Conservation (phyloP, 345 rosid genomes). For the Euclidium syriacum region DNA sequence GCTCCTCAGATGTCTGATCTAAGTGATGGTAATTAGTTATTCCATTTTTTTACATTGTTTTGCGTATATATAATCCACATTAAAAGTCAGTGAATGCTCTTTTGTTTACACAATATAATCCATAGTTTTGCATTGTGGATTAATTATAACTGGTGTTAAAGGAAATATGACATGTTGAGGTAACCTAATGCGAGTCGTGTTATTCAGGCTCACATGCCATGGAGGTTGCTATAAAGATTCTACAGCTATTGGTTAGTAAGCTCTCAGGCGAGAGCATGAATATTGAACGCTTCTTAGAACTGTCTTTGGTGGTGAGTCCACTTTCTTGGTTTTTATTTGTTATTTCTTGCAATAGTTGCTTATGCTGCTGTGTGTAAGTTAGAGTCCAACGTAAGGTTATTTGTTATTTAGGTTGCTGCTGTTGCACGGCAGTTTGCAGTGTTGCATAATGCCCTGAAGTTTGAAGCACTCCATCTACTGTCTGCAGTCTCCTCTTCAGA, state of each 20-base stretch:
- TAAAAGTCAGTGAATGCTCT: neutral
- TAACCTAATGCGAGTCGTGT: constrained; percentile 1
- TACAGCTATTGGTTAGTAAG: constrained; percentile 51
- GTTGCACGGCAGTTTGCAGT: constrained; percentile 71
- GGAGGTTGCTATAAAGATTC: constrained; percentile 68
- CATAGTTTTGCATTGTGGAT: neutral
- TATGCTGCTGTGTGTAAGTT: neutral
- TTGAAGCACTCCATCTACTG: constrained; percentile 78
- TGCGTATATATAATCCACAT: neutral
- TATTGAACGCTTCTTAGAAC: constrained; percentile 38
- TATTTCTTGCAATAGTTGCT: neutral
- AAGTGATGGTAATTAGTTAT: constrained; percentile 50
- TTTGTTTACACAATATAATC: neutral
- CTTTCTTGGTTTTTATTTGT: neutral
- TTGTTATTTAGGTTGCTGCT: constrained; percentile 44
- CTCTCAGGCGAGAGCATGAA: constrained; percentile 34
- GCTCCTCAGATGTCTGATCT: constrained; percentile 52
- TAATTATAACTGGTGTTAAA: neutral
- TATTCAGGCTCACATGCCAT: constrained; percentile 61
- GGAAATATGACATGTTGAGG: neutral
- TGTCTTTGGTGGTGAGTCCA: constrained; percentile 60
- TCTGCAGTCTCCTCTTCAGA: constrained; percentile 63
- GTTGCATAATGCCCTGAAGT: constrained; percentile 71
- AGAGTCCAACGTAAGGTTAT: neutral
- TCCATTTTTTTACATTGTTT: neutral